These are phyloP conservation scores for Cladophialophora chaetospira DNA, from an alignment of 2,329 filamentous ascomycete species.

Conservation along the genomic window DNA sequence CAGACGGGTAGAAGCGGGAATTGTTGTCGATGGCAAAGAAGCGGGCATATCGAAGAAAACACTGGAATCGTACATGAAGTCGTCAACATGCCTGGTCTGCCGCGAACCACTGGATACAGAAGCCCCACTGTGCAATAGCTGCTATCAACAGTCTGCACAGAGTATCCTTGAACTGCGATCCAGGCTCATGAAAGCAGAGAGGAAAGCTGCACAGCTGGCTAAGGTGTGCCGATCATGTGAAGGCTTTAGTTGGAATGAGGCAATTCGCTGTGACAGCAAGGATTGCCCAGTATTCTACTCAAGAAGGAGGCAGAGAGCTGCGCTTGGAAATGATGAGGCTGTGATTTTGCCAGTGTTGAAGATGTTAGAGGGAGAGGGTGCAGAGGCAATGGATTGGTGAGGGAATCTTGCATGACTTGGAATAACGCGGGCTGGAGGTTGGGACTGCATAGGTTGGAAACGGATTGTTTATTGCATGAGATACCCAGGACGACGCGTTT, in stretches of 20 bases:
- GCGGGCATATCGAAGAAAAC: constrained; percentile 63
- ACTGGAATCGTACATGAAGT: constrained; percentile 90
- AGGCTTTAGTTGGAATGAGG: constrained; percentile 69
- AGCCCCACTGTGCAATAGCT: constrained; percentile 41
- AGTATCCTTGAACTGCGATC: constrained; percentile 67
- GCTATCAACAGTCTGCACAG: constrained; percentile 46
- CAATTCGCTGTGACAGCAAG: constrained; percentile 82
- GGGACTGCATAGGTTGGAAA: not conserved
- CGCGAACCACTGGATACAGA: constrained; percentile 57
- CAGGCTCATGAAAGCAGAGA: constrained; percentile 65
- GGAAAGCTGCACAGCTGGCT: constrained; percentile 64
- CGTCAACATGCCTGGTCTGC: constrained; percentile 78
- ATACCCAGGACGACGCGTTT: not conserved
- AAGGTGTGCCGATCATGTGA: constrained; percentile 80
- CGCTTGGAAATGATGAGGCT: constrained; percentile 42
- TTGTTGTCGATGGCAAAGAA: constrained; percentile 35
- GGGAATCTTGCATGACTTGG: not conserved
- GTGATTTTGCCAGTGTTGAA: constrained; percentile 42
- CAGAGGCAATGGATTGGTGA: constrained; percentile 43
- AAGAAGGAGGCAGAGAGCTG: constrained; percentile 41
- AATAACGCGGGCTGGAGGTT: not conserved
- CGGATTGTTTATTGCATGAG: not conserved
- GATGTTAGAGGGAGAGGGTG: constrained; percentile 39
- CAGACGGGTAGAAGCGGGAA: constrained; percentile 57
- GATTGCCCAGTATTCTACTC: constrained; percentile 91